Evolutionary conservation across 176 grass and related monocot species (phyloP).

Genomic region (Zoysia japonica): DNA sequence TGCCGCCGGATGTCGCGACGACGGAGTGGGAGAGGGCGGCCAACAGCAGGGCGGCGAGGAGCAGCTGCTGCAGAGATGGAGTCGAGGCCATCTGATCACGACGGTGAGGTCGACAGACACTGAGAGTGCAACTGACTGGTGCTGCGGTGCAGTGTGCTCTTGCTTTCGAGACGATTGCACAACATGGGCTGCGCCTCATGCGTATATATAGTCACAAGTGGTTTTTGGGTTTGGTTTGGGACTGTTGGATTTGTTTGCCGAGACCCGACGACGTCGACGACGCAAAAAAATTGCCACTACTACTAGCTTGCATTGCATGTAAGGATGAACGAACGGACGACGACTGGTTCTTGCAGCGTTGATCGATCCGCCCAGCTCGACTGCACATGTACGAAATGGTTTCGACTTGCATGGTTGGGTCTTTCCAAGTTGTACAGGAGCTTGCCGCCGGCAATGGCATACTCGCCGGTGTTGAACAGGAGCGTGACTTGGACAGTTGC

Average conservation of each 20-base stretch:
- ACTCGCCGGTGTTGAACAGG: too few relatives aligned
- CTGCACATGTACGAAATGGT: too few relatives aligned
- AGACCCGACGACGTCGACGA: background rate
- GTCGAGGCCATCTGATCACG: conserved; percentile 16
- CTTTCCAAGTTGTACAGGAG: too few relatives aligned
- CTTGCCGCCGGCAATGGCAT: too few relatives aligned
- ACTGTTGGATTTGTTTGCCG: background rate
- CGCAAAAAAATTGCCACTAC: background rate
- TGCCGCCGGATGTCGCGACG: background rate
- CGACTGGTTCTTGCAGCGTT: background rate
- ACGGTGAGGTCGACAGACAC: background rate
- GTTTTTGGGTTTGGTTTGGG: background rate
- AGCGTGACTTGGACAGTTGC: too few relatives aligned
- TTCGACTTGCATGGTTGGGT: too few relatives aligned
- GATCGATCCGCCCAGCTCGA: background rate
- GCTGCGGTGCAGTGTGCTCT: background rate
- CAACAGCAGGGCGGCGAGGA: background rate
- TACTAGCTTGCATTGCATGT: background rate
- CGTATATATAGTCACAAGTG: background rate
- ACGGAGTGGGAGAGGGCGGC: background rate
- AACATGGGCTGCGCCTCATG: too few relatives aligned
- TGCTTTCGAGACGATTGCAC: background rate
- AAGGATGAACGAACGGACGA: background rate
- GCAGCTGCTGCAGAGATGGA: background rate
- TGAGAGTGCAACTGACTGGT: background rate